A percentile compares a stretch with the other conserved stretches of the same genome.
Evolutionary conservation across 164 flowering plant genomes (phyloP).

Genomic region (Sextonia rubra): DNA sequence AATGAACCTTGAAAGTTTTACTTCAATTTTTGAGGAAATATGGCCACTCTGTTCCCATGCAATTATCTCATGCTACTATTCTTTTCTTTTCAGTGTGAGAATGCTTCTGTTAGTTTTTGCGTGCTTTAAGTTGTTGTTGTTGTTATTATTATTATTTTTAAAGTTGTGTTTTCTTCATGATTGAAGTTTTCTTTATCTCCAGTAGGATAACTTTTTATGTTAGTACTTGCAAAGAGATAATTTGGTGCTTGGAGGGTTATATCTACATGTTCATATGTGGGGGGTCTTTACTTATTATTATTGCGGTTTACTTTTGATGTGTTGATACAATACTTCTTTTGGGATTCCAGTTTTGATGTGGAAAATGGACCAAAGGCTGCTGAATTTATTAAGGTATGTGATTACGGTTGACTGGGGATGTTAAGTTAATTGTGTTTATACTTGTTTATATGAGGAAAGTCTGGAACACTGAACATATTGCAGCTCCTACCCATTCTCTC

Average conservation of each 20-base stretch:
- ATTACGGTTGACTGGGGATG: not conserved
- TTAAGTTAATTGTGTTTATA: not conserved
- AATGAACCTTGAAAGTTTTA: too few species aligned
- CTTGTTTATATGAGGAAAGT: not conserved
- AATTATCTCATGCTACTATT: too few species aligned
- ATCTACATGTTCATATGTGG: not conserved
- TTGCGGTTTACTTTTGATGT: not conserved
- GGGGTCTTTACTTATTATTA: not conserved
- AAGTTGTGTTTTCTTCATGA: not conserved
- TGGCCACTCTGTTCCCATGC: too few species aligned
- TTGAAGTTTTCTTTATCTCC: not conserved
- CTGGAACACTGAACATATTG: not conserved
- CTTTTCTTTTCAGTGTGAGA: too few species aligned
- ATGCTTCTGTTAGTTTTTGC: too few species aligned
- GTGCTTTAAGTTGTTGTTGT: too few species aligned
- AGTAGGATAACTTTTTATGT: not conserved
- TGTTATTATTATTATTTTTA: too few species aligned
- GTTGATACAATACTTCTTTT: slow-evolving; percentile 4
- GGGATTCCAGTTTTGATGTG: slow-evolving; percentile 69
- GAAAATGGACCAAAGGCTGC: slow-evolving; percentile 94
- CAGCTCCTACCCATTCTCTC: not conserved
- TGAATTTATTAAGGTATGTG: slow-evolving; percentile 72
- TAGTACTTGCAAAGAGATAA: not conserved
- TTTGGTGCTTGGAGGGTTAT: not conserved
- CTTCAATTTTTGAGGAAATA: too few species aligned